Conservation (phyloP, 345 rosid genomes). For the Eucalyptus paniculata region DNA sequence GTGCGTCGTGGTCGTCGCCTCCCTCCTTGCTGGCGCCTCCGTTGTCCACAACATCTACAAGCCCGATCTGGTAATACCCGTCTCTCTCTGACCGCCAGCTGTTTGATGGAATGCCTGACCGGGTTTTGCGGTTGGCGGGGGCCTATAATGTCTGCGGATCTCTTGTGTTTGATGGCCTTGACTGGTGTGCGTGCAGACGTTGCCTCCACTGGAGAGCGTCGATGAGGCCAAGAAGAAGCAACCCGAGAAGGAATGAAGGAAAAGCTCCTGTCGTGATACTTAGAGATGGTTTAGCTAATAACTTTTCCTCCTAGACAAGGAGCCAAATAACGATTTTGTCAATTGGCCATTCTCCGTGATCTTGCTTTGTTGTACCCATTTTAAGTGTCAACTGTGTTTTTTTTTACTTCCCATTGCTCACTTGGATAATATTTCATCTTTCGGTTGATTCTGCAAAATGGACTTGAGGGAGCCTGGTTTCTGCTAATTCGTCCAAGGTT, state of each 20-base stretch:
- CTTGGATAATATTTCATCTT: neutral
- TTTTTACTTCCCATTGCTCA: neutral
- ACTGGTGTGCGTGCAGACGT: constrained; percentile 10
- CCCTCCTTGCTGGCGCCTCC: constrained; percentile 73
- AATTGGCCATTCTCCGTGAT: neutral
- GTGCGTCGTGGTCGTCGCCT: constrained; percentile 35
- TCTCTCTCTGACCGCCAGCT: neutral
- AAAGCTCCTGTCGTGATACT: neutral
- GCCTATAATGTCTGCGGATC: neutral
- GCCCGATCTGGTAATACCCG: constrained; percentile 42
- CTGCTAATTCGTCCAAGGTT: neutral
- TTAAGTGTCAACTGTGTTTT: neutral
- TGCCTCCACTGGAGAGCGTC: constrained; percentile 27
- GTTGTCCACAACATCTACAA: constrained; percentile 56
- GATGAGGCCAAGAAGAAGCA: constrained; percentile 3
- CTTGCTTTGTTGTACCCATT: neutral
- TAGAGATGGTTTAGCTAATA: neutral
- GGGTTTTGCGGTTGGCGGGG: neutral
- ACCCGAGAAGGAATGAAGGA: neutral
- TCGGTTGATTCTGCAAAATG: neutral
- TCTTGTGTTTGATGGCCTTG: neutral
- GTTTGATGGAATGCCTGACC: constrained; percentile 34
- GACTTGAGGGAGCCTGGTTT: neutral
- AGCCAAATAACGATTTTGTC: neutral
- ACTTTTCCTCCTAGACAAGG: neutral